Base-by-base conservation (phyloP, 2,329 filamentous ascomycete genomes). In the Acrocalymma vagum region DNA sequence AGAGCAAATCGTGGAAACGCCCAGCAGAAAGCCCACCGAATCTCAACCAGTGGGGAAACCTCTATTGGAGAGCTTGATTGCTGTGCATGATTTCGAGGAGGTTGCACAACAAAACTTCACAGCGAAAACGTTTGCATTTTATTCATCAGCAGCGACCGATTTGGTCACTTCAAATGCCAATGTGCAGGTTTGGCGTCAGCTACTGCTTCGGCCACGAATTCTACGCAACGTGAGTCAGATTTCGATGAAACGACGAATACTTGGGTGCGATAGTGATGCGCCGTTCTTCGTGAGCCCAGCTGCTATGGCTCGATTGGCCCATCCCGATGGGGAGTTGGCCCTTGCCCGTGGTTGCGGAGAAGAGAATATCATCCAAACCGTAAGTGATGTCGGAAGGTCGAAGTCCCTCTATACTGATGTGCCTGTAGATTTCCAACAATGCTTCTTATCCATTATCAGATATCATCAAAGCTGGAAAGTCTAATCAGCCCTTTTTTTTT, bases 141-240 rank as follows among this genome's bases (percentile, higher is more conserved):
- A 78, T 58, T 72, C 69, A n/a, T 75, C 73, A 1, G 78, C 75
- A 1, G 76, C 77, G 0, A 79, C 78, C 1, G 74, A 78, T 27
- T 73, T 76, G 35, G 61, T 74, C 23, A 79, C 76, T n/a, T 67
- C 70, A 35, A 65, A 68, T 15, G 61, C 70, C 16, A 78, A 78
- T 46, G 60, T 57, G 28, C 61, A 63, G 5, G 67, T 71, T 42
- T 78, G 74, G 38, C 65, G 69, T 20, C 70, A 72, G 13, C 68
- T 79, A 70, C 67, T 24, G 73, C 71, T 29, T 72, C 75, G 42
- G 58, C 73, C 29, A 78, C 75, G 13, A 67, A 69, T 36, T 64
- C 65, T 18, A 45, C 58, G 66, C 6, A 59, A 72, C 45, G 71
- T 76, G 6, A 51, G 53, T 9, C 52, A 49, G 5, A 63, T 74